Evolutionary conservation across 495 filamentous ascomycete species (phyloP).

Genomic region (Cryomyces minteri): DNA sequence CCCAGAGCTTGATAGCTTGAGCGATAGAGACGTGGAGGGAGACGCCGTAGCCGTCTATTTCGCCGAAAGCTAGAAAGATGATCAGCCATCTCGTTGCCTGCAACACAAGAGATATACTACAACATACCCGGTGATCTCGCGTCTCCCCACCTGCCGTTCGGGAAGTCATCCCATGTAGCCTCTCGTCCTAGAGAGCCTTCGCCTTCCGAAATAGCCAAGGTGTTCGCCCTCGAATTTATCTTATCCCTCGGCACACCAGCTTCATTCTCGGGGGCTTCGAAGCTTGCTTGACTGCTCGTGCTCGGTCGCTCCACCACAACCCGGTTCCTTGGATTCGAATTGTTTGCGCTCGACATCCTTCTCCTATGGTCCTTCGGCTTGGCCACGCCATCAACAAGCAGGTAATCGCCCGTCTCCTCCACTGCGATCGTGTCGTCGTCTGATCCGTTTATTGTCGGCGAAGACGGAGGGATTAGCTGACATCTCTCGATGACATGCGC

Average conservation of each 20-base stretch:
- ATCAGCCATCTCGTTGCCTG: not conserved
- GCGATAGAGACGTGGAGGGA: conserved; percentile 64
- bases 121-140: conserved; percentile 27
- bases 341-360: conserved; percentile 24
- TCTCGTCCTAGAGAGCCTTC: conserved; percentile 80
- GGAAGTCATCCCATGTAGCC: conserved; percentile 97
- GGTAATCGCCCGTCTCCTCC: conserved; percentile 20
- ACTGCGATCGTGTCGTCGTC: conserved; percentile 30
- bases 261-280: conserved; percentile 47
- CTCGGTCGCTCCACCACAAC: conserved; percentile 49
- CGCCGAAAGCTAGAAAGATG: conserved; percentile 68
- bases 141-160: conserved; percentile 94
- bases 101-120: not conserved
- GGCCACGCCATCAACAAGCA: conserved; percentile 5
- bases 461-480: conserved; percentile 47
- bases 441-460: conserved; percentile 5
- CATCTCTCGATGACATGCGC: conserved; percentile 79
- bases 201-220: conserved; percentile 82
- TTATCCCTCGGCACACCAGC: conserved; percentile 41
- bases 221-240: conserved; percentile 52
- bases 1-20: conserved; percentile 71
- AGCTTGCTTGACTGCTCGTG: conserved; percentile 31
- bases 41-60: conserved; percentile 90
- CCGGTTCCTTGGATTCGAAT: conserved; percentile 59
- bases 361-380: conserved; percentile 9